Conservation (phyloP, 2,329 filamentous ascomycete genomes). For the Aspergillus sp. region DNA sequence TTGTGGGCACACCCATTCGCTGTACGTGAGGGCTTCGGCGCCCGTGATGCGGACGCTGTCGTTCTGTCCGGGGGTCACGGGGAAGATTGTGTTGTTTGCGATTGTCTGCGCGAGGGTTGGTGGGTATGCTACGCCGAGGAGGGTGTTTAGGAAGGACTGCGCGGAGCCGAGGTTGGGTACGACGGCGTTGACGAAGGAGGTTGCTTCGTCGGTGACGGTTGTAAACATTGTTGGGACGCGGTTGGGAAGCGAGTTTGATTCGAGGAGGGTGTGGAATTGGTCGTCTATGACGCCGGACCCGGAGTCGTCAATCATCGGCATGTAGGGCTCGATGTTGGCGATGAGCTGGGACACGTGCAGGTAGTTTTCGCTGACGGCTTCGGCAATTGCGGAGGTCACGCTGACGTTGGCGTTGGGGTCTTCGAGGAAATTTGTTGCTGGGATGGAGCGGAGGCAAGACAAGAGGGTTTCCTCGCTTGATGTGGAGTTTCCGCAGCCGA, state of each 20-base stretch:
- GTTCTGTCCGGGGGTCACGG: slow-evolving; percentile 18
- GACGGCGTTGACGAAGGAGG: slow-evolving; percentile 20
- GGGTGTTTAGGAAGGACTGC: slow-evolving; percentile 16
- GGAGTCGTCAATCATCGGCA: slow-evolving; percentile 34
- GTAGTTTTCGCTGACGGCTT: slow-evolving; percentile 19
- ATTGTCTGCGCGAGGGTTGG: slow-evolving; percentile 21
- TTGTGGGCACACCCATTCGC: slow-evolving; percentile 27
- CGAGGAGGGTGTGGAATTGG: slow-evolving; percentile 33
- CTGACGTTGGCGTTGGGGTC: slow-evolving; percentile 26
- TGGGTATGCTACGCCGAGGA: slow-evolving; percentile 25
- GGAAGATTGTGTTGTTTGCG: slow-evolving; percentile 21
- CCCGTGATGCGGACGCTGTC: slow-evolving; percentile 26
- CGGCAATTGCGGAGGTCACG: slow-evolving; percentile 15
- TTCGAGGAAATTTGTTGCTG: slow-evolving; percentile 26
- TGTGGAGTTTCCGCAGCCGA: slow-evolving; percentile 27
- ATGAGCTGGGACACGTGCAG: slow-evolving; percentile 25
- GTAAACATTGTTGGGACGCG: slow-evolving; percentile 35
- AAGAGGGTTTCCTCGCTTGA: slow-evolving; percentile 21
- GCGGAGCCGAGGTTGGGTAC: slow-evolving; percentile 20
- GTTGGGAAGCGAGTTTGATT: slow-evolving; percentile 25
- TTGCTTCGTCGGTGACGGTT: slow-evolving; percentile 32
- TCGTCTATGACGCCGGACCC: slow-evolving; percentile 31
- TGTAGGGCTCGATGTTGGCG: slow-evolving; percentile 29
- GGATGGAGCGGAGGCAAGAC: slow-evolving; percentile 29
- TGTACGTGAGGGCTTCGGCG: slow-evolving; percentile 21